phyloP scores from a whole-genome alignment of 768 basidiomycete genomes.

The Suillus lakei region DNA sequence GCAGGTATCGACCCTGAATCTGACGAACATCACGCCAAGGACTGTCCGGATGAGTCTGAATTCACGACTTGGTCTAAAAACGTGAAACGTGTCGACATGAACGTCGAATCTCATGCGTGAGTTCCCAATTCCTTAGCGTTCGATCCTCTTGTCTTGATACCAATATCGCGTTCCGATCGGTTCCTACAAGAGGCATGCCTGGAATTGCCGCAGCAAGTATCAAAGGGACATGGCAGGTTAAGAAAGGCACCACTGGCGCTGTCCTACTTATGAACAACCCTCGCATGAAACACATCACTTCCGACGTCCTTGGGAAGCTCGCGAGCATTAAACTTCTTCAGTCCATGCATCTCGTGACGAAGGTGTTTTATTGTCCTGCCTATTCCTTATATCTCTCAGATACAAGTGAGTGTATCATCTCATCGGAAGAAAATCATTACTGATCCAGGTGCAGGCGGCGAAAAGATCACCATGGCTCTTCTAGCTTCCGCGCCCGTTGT shows the following conservation, averaged over 20 bases:
- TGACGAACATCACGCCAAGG: constrained; percentile 13
- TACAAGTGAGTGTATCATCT: not conserved
- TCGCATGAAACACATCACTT: constrained; percentile 7
- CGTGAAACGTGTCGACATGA: constrained; percentile 12
- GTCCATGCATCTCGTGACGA: constrained; percentile 26
- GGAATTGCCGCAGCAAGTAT: constrained; percentile 27
- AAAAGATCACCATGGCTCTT: constrained; percentile 3
- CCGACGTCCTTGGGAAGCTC: constrained; percentile 19
- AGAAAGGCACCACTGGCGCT: constrained; percentile 21
- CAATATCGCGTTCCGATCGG: not conserved
- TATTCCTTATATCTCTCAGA: constrained; percentile 18
- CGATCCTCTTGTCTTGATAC: not conserved
- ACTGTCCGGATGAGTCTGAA: constrained; percentile 12
- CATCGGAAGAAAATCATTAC: not conserved
- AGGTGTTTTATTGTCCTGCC: constrained; percentile 26
- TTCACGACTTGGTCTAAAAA: constrained; percentile 18
- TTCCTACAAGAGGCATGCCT: not conserved
- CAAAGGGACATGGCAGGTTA: constrained; percentile 30
- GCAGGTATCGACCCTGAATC: constrained; percentile 1
- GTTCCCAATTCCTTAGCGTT: not conserved
- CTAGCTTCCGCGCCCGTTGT: not conserved
- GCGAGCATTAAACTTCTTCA: constrained; percentile 15
- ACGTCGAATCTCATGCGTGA: constrained; percentile 12
- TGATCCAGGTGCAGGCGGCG: not conserved
- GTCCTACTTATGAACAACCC: constrained; percentile 27